Percentiles rank a stretch among this genome's conserved stretches.
Evolutionary conservation across 371 early-diverging fungal species (phyloP).

Genomic region (Actinomucor elegans): DNA sequence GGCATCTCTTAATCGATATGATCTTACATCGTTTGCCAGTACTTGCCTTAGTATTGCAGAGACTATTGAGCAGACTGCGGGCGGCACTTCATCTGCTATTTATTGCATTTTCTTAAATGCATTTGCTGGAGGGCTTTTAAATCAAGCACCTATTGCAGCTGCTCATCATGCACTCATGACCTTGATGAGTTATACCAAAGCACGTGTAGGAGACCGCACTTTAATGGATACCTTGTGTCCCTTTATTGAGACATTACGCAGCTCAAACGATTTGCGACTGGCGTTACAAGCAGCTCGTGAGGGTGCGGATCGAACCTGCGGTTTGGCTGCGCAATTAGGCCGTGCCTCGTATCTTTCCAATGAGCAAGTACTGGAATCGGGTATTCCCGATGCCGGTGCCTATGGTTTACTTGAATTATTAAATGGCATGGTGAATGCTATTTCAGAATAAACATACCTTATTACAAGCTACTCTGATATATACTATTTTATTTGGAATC

Average conservation of each 20-base stretch:
- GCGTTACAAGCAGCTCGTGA: slow-evolving; percentile 57
- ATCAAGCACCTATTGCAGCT: slow-evolving; percentile 15
- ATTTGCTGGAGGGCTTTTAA: slow-evolving; percentile 54
- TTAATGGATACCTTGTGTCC: slow-evolving; percentile 78
- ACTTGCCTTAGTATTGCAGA: slow-evolving; percentile 52
- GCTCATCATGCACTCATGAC: slow-evolving; percentile 57
- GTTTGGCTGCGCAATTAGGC: slow-evolving; percentile 64
- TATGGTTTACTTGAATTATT: slow-evolving; percentile 62
- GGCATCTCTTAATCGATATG: slow-evolving; percentile 15
- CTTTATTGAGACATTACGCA: slow-evolving; percentile 52
- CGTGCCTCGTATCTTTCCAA: slow-evolving; percentile 71
- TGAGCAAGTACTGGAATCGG: slow-evolving; percentile 39
- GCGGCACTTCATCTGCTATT: slow-evolving; percentile 78
- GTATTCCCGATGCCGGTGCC: slow-evolving; percentile 72
- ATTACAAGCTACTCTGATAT: too few relatives aligned
- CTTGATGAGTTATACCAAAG: slow-evolving; percentile 69
- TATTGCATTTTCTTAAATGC: slow-evolving; percentile 79
- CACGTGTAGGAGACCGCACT: slow-evolving; percentile 78
- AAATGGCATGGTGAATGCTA: slow-evolving; percentile 37
- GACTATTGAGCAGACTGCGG: slow-evolving; percentile 70
- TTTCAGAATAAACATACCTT: background rate
- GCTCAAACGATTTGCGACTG: slow-evolving; percentile 23
- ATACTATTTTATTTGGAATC: too few relatives aligned
- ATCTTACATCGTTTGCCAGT: slow-evolving; percentile 21
- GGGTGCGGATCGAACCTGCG: slow-evolving; percentile 61